phyloP scores from a whole-genome alignment of 192 early-diverging fungal genomes.

The Dimargaris verticillata region DNA sequence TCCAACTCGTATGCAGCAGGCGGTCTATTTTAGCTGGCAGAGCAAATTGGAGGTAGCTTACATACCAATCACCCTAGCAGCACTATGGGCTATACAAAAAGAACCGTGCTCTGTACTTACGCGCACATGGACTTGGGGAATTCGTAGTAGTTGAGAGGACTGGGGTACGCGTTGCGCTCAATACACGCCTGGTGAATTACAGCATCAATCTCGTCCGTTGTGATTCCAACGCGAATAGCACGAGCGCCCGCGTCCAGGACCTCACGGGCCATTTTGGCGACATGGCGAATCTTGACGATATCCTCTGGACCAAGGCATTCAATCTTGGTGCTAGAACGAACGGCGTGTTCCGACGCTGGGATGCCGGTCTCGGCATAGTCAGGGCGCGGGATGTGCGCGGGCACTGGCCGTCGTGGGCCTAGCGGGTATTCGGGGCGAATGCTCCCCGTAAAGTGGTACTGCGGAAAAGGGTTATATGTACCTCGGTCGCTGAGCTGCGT shows the following conservation, averaged over 20 bases:
- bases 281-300: constrained; percentile 61
- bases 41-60: background rate
- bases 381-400: constrained; percentile 43
- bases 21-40: background rate
- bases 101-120: constrained; percentile 16
- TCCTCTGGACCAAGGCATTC: constrained; percentile 49
- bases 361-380: constrained; percentile 45
- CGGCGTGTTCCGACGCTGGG: constrained; percentile 44
- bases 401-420: constrained; percentile 47
- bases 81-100: constrained; percentile 28
- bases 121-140: constrained; percentile 96
- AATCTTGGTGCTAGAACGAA: constrained; percentile 48
- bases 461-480: constrained; percentile 42
- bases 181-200: constrained; percentile 89
- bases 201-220: constrained; percentile 91
- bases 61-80: constrained; percentile 9
- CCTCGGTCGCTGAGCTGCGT: constrained; percentile 13
- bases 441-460: constrained; percentile 42
- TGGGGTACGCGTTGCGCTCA: constrained; percentile 83
- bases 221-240: constrained; percentile 65
- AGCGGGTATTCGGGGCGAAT: constrained; percentile 62
- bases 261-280: constrained; percentile 70
- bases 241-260: constrained; percentile 76
- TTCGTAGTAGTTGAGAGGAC: constrained; percentile 87
- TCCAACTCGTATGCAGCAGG: background rate